Base-by-base conservation (phyloP, 2,329 filamentous ascomycete genomes). In the Rasamsonia emersonii region DNA sequence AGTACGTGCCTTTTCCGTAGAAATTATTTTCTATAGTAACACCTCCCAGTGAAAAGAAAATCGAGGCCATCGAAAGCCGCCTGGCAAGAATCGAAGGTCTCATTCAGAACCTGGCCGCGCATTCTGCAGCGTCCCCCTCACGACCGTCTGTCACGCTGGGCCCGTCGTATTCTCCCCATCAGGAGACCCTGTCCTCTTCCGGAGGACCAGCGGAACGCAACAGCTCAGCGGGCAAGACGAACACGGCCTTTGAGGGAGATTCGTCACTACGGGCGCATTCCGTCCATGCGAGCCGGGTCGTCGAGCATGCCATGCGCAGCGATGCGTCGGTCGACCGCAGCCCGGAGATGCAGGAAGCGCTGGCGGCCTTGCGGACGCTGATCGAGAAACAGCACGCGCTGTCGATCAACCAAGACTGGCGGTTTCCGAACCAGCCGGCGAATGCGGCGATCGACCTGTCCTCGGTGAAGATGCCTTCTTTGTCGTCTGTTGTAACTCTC, bases 31-130 rank as follows among this genome's bases (percentile, higher is more conserved):
- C 30, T 17, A 7, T 7, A 30, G 11, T 6, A 14, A 26, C 20
- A 41, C 31, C 14, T 19, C 14, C 10, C 27, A 70, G 66, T 49
- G 69, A 73, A 45, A 64, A 58, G 43, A 70, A 71, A 46, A 68
- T 73, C 29, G 68, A 71, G 38, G 45, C 63, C 9, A 70, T 73
- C 30, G 67, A 70, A 42, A 60, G 66, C 18, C 61, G 68, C 10
- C 50, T 73, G 6, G 56, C 57, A 5, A 56, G 57, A n/a, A 69
- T 73, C 24, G 68, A 72, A 39, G 44, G 51, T 29, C 49, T 61
- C 7, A 47, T 67, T 9, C 54, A 59, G 21, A 50, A 37, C 16
- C 51, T 62, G 15, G 50, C 56, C 6, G 40, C 46, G 30, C 48
- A 49, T 46, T 42, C 45, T 51, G 10, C 40, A n/a, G n/a, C n/a